Conservation (phyloP, 768 basidiomycete genomes). For the Boletus coccyginus region DNA sequence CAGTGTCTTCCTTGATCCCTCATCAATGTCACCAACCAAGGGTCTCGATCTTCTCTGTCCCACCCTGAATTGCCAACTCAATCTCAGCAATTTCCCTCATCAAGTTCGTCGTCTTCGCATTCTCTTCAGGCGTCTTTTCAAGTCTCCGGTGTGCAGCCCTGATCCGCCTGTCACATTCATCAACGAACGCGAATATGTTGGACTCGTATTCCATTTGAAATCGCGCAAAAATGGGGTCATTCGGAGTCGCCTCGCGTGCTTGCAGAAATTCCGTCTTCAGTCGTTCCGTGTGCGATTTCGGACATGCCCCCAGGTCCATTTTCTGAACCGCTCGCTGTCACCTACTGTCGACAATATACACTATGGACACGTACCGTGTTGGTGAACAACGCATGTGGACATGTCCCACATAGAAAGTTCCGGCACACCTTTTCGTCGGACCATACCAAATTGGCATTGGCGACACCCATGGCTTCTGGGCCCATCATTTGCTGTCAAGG, state of each 20-base stretch:
- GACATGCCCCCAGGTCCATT: constrained; percentile 99
- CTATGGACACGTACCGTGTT: constrained; percentile 74
- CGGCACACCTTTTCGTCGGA: constrained; percentile 97
- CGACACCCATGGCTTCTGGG: constrained; percentile 98
- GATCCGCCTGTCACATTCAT: constrained; percentile 97
- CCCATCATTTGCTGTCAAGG: constrained; percentile 95
- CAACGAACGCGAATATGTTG: constrained; percentile 94
- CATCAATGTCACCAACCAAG: constrained; percentile 54
- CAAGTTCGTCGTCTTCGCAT: constrained; percentile 96
- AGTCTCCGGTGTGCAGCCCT: constrained; percentile 88
- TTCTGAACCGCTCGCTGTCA: constrained; percentile 46
- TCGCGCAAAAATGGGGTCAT: constrained; percentile 75
- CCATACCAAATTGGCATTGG: constrained; percentile 90
- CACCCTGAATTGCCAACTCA: constrained; percentile 97
- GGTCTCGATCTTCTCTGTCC: constrained; percentile 96
- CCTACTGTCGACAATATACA: background rate
- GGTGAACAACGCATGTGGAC: constrained; percentile 95
- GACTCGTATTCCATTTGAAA: constrained; percentile 97
- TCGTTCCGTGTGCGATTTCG: constrained; percentile 93
- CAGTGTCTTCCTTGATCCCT: constrained; percentile 1
- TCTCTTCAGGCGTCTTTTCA: constrained; percentile 99
- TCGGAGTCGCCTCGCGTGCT: constrained; percentile 71
- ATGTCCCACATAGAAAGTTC: constrained; percentile 98
- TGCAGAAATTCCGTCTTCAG: constrained; percentile 87
- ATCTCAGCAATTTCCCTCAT: constrained; percentile 99